Conservation (phyloP, 768 basidiomycete species). For the Trametopsis cervina region DNA sequence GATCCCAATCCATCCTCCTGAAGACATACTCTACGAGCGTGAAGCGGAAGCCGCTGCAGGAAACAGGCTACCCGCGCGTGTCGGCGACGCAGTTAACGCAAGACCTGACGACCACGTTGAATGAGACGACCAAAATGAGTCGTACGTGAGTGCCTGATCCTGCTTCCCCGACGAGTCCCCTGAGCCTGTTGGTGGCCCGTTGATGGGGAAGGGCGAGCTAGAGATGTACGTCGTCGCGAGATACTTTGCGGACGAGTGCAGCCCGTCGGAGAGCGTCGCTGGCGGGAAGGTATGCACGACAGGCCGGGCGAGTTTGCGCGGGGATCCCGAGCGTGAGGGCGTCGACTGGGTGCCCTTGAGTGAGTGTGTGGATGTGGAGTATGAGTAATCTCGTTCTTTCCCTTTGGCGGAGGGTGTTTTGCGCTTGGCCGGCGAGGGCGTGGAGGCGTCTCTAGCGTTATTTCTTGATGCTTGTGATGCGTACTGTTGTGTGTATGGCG, state of each 20-base stretch:
- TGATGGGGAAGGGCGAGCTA: constrained; percentile 8
- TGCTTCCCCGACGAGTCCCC: not conserved
- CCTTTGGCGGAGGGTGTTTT: not conserved
- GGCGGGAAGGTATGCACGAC: not conserved
- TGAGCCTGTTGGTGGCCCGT: constrained; percentile 2
- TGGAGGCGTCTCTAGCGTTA: not conserved
- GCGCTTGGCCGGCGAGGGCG: not conserved
- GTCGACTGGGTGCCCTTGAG: constrained; percentile 4
- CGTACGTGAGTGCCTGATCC: constrained; percentile 10
- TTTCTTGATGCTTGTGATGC: not conserved
- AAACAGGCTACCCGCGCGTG: no score
- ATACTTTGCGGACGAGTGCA: constrained; percentile 4
- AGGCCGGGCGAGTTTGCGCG: not conserved
- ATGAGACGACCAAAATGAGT: constrained; percentile 15
- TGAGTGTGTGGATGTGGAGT: constrained; percentile 1
- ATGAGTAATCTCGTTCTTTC: not conserved
- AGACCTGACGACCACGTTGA: constrained; percentile 8
- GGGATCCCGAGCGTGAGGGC: not conserved
- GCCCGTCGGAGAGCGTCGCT: not conserved
- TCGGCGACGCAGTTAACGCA: no score
- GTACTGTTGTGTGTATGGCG: not conserved
- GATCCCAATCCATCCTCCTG: no score
- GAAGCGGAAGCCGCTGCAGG: no score
- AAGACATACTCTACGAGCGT: no score
- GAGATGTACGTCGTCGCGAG: constrained; percentile 4